These are phyloP conservation scores for Acer yangbiense DNA, from an alignment of 345 rosid species.

Conservation along the genomic window DNA sequence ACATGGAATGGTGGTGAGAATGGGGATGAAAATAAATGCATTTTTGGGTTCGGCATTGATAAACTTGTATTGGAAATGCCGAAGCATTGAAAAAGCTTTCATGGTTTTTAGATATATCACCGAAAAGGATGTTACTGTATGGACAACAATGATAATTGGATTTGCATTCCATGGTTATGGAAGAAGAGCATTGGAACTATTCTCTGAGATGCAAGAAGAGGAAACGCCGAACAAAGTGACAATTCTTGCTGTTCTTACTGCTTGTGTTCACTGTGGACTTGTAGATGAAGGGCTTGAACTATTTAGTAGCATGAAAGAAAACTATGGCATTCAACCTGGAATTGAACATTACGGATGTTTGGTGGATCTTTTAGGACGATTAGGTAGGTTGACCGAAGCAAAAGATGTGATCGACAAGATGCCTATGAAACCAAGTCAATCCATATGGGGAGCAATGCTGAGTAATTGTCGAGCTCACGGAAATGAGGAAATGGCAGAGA, in stretches of 20 bases:
- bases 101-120: slow-evolving; percentile 34
- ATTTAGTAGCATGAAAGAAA: slow-evolving; percentile 45
- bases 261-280: slow-evolving; percentile 59
- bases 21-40: slow-evolving; percentile 30
- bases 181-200: slow-evolving; percentile 50
- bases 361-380: slow-evolving; percentile 53
- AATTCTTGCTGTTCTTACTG: slow-evolving; percentile 48
- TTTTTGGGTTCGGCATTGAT: slow-evolving; percentile 52
- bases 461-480: slow-evolving; percentile 43
- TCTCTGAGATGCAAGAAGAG: slow-evolving; percentile 42
- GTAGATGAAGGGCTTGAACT: slow-evolving; percentile 45
- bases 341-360: slow-evolving; percentile 59
- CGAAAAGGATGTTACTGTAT: slow-evolving; percentile 50
- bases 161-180: slow-evolving; percentile 61
- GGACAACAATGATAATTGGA: slow-evolving; percentile 69
- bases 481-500: slow-evolving; percentile 50
- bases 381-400: slow-evolving; percentile 55
- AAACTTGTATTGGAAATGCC: slow-evolving; percentile 64
- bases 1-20: slow-evolving; percentile 45
- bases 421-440: slow-evolving; percentile 50
- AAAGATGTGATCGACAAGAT: slow-evolving; percentile 40
- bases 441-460: slow-evolving; percentile 63
- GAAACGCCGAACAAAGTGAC: slow-evolving; percentile 53
- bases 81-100: slow-evolving; percentile 42
- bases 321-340: slow-evolving; percentile 45